phyloP scores from a whole-genome alignment of 768 basidiomycete genomes.

The Jaapia argillacea region DNA sequence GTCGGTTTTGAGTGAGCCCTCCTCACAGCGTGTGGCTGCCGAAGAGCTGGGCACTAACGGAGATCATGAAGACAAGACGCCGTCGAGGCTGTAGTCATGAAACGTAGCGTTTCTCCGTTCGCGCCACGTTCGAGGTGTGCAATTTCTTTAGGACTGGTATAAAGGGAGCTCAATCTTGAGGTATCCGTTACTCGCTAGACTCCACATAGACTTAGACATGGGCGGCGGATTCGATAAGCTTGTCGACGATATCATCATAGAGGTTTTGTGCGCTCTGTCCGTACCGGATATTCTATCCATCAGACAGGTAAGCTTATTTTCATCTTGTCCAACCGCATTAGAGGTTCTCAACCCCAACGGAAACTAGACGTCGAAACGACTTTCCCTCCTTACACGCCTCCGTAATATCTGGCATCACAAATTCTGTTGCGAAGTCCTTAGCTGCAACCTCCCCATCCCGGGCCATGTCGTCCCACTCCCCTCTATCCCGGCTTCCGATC shows the following conservation, averaged over 20 bases:
- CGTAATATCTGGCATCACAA: not conserved
- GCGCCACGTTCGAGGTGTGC: too few species aligned
- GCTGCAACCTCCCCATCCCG: constrained; percentile 30
- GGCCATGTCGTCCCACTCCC: constrained; percentile 67
- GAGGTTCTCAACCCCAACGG: not conserved
- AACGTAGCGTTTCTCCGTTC: too few species aligned
- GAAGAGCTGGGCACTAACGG: too few species aligned
- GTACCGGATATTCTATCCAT: not conserved
- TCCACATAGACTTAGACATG: too few species aligned
- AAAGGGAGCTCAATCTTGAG: too few species aligned
- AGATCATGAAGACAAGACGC: too few species aligned
- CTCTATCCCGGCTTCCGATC: constrained; percentile 39
- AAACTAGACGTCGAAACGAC: not conserved
- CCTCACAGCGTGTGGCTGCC: too few species aligned
- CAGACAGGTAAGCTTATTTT: not conserved
- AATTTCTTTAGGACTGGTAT: too few species aligned
- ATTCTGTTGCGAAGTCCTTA: not conserved
- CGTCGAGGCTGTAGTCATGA: too few species aligned
- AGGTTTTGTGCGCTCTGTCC: not conserved
- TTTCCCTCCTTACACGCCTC: not conserved
- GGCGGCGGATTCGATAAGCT: not conserved
- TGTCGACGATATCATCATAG: not conserved
- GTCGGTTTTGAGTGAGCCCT: too few species aligned
- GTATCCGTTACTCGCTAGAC: too few species aligned
- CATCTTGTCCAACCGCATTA: not conserved